Base-by-base conservation (phyloP, 2,329 filamentous ascomycete species). In the Trichophyton rubrum region DNA sequence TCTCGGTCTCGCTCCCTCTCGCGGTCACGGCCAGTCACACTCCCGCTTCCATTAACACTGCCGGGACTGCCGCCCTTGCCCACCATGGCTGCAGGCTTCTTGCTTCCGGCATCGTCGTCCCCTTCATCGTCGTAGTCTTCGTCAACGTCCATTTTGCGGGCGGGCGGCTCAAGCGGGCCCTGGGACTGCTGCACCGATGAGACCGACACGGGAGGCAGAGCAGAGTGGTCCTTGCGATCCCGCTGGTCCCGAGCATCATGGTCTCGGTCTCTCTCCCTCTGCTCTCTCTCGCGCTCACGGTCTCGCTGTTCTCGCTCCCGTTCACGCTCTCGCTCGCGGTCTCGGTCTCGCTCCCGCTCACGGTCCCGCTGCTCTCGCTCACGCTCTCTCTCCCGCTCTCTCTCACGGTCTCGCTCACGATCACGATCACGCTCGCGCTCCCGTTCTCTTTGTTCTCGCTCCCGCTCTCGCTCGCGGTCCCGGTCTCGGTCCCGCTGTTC, bases 71-170 rank as follows among this genome's bases (percentile, higher is more conserved):
- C 74, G 13, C 69, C 67, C 64, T 75, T 75, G 3, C 67, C 65
- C 49, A 59, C 62, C 67, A 43, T 65, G 60, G 60, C 66, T n/a
- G 66, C 67, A 13, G 33, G 33, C 64, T 78, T 73, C 72, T 84
- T 84, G 45, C 33, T 35, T 1, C 33, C 11, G 2, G 33, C 9
- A 35, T 93, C 87, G 62, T 96, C 92, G 66, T 95, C 91, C 3
- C 84, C 89, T 61, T 91, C 92, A 68, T 97, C 92, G 71, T 97
- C 92, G 68, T 99, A 97, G 71, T 97, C 88, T 72, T 99, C 93
- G 67, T 99, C 91, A 20, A 97, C 89, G 5, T 97, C 92, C 84
- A 99, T 95, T 74, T 95, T 95, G 22, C 93, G 82, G 20, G 90
- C 90, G 38, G 93, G 90, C 59, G 90, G 89, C 75, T 97, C 92